phyloP scores from a whole-genome alignment of 345 rosid species.

The Raphanus sativus region DNA sequence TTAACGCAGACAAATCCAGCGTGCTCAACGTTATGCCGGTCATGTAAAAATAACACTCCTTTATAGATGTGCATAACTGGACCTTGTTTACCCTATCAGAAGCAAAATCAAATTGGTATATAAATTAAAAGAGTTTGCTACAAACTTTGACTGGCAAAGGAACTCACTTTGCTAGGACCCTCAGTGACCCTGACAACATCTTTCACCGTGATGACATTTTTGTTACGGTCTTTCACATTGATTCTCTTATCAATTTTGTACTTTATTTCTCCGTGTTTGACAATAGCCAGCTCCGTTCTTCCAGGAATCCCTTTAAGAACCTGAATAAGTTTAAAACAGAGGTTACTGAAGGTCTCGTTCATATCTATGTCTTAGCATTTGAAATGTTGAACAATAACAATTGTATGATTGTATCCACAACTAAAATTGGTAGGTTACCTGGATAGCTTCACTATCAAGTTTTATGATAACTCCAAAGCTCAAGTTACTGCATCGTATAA shows the following conservation, averaged over 20 bases:
- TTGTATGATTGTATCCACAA: not conserved
- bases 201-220: constrained; percentile 65
- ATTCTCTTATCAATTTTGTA: constrained; percentile 67
- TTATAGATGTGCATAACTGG: constrained; percentile 74
- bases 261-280: constrained; percentile 77
- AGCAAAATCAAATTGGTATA: not conserved
- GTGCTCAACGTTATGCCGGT: constrained; percentile 85
- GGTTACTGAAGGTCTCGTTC: not conserved
- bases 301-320: constrained; percentile 88
- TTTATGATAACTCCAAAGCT: constrained; percentile 88
- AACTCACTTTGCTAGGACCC: constrained; percentile 78
- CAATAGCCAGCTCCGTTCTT: constrained; percentile 64
- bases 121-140: not conserved
- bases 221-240: constrained; percentile 62
- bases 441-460: constrained; percentile 86
- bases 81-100: constrained; percentile 77
- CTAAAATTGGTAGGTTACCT: constrained; percentile 42
- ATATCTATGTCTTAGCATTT: not conserved
- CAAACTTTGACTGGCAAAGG: constrained; percentile 13
- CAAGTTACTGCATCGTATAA: constrained; percentile 52
- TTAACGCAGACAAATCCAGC: constrained; percentile 83
- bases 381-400: not conserved
- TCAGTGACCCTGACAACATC: constrained; percentile 73
- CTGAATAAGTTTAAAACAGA: constrained; percentile 34
- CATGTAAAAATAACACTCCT: constrained; percentile 69